Evolutionary conservation across 2,329 filamentous ascomycete genomes (phyloP).

Genomic region (Pyricularia sp.): DNA sequence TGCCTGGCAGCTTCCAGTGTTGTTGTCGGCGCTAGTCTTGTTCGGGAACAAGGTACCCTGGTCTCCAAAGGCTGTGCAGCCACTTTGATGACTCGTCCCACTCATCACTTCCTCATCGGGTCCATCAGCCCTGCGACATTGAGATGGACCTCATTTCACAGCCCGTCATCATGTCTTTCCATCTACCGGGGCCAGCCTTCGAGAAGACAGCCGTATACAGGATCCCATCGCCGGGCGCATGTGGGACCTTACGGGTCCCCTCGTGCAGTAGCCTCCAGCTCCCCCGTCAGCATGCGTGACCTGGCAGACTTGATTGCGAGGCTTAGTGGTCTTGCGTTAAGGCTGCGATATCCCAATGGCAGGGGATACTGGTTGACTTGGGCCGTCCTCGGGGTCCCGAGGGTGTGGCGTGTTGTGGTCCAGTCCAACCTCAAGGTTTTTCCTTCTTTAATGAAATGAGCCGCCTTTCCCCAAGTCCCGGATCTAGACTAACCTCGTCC

Average conservation of each 20-base stretch:
- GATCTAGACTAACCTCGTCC: not conserved
- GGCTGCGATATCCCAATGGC: not conserved
- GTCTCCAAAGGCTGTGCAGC: not conserved
- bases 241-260: not conserved
- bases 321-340: not conserved
- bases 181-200: not conserved
- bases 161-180: not conserved
- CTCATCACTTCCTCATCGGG: not conserved
- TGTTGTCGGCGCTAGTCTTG: not conserved
- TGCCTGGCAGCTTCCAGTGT: not conserved
- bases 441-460: constrained; percentile 6
- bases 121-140: not conserved
- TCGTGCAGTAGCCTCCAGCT: not conserved
- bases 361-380: not conserved
- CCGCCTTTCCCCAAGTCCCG: not conserved
- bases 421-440: constrained; percentile 1
- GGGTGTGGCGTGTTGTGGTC: not conserved
- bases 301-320: not conserved
- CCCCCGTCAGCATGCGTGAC: not conserved
- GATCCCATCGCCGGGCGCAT: not conserved
- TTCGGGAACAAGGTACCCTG: not conserved
- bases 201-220: not conserved
- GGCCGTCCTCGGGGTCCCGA: not conserved
- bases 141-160: not conserved
- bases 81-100: not conserved